These are phyloP conservation scores for Globisporangium cederbergense DNA, from an alignment of 352 stramenopile species.

Conservation along the genomic window DNA sequence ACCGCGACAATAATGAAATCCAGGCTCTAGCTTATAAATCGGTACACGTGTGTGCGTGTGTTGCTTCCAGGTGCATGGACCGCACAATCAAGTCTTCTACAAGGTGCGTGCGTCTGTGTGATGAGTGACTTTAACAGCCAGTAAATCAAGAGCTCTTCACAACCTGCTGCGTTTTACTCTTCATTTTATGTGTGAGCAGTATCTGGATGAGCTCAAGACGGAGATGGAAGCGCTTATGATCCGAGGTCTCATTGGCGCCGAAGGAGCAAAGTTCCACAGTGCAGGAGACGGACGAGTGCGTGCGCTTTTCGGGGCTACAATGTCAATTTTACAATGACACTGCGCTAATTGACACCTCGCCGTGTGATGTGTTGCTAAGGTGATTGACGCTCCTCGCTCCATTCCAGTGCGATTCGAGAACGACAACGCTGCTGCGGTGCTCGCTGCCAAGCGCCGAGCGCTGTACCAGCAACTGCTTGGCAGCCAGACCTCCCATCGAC, in stretches of 20 bases:
- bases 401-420: slow-evolving; percentile 23
- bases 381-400: slow-evolving; percentile 3
- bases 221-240: slow-evolving; percentile 64
- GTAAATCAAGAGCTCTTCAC: background rate
- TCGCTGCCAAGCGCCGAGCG: slow-evolving; percentile 35
- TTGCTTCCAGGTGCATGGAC: slow-evolving; percentile 31
- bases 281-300: slow-evolving; percentile 41
- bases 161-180: background rate
- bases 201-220: slow-evolving; percentile 52
- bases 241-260: slow-evolving; percentile 36
- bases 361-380: background rate
- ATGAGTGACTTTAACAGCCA: background rate
- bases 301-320: background rate
- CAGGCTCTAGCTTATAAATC: background rate
- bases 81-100: slow-evolving; percentile 70
- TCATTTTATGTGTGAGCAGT: slow-evolving; percentile 15
- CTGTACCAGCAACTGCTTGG: slow-evolving; percentile 14
- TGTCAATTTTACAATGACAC: too few species aligned
- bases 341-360: background rate
- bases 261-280: slow-evolving; percentile 41
- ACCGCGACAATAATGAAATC: background rate
- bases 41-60: background rate
- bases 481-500: background rate
- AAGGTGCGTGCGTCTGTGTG: slow-evolving; percentile 22
- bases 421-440: slow-evolving; percentile 32